Evolutionary conservation across 2,329 filamentous ascomycete species (phyloP), one percentile per base, ranked within the genome.

Genomic region (Balansia obtecta): DNA sequence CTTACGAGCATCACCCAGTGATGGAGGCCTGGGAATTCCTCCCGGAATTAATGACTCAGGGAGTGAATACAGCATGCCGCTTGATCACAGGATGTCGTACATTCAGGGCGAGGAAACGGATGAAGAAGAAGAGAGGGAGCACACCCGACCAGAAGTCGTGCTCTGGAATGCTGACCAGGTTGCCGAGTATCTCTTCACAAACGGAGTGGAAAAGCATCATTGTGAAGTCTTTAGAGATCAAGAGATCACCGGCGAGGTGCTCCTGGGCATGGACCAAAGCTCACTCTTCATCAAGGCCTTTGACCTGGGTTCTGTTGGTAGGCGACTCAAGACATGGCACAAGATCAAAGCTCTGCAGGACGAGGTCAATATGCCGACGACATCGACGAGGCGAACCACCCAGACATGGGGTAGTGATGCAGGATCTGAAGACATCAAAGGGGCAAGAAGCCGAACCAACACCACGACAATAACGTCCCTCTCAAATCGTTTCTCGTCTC

Each of bases 221-320:
- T 98, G 93, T 63, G 85, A 95, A 56, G 87, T 97, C 3, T 98
- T 98, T 61, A 77, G 85, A 58, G 90, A 97, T 61, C 91, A 98
- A 66, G 93, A 98, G 65, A 97, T 98, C 52, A 84, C 86, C 2
- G 93, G 93, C 46, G 90, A 97, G 60, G 91, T 97, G 4, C 71
- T 98, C 39, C 70, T 98, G 48, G 88, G 87, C 49, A 95, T 97
- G 88, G 89, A 96, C 60, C 91, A 96, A 69, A 87, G 88, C 51
- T 94, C 93, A 39, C 75, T 97, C 15, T 95, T 96, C 64, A 84
- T 97, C 71, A 95, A 95, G 63, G 90, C 93, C 45, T 95, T 96
- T 59, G 88, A 96, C 58, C 75, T 97, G 57, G 91, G 91, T 16
- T 88, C 90, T 3, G 90, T 97, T 58, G 91, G 91, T 9, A 79